Evolutionary conservation across 257 asterid species (phyloP).

Genomic region (Solanum arcanum): DNA sequence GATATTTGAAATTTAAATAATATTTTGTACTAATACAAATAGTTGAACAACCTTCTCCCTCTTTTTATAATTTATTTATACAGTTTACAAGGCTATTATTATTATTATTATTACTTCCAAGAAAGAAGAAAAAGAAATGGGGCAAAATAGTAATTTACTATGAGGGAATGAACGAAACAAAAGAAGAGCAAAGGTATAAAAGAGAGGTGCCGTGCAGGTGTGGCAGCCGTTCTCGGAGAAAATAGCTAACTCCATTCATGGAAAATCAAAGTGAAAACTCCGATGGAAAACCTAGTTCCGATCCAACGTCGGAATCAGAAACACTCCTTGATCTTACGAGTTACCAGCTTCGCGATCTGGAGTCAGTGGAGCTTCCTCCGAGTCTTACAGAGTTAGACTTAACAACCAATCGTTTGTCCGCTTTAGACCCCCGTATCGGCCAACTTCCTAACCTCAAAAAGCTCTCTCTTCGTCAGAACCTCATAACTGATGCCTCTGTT

Average conservation of each 20-base stretch:
- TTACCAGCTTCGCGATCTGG: slow-evolving; percentile 85
- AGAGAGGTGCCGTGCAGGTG: background rate
- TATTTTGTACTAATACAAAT: too few relatives aligned
- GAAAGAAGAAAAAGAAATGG: background rate
- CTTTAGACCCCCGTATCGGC: slow-evolving; percentile 72
- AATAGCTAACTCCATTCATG: background rate
- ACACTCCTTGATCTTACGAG: slow-evolving; percentile 65
- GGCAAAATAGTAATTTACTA: background rate
- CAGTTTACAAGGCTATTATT: background rate
- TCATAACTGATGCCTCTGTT: slow-evolving; percentile 49
- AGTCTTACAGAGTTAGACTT: slow-evolving; percentile 68
- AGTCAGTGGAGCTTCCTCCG: slow-evolving; percentile 56
- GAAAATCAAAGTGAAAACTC: slow-evolving; percentile 2
- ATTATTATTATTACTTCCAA: background rate
- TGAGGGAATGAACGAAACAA: too few relatives aligned
- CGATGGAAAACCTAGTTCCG: background rate
- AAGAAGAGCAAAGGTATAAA: background rate
- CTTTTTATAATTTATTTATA: too few relatives aligned
- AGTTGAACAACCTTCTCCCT: background rate
- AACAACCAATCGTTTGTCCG: slow-evolving; percentile 81
- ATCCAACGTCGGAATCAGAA: slow-evolving; percentile 15
- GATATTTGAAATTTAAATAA: too few relatives aligned
- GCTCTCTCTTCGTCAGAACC: slow-evolving; percentile 91
- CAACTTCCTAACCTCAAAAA: slow-evolving; percentile 64
- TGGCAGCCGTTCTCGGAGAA: background rate